phyloP scores from a whole-genome alignment of 306 rosid genomes.

The Quillaja saponaria region DNA sequence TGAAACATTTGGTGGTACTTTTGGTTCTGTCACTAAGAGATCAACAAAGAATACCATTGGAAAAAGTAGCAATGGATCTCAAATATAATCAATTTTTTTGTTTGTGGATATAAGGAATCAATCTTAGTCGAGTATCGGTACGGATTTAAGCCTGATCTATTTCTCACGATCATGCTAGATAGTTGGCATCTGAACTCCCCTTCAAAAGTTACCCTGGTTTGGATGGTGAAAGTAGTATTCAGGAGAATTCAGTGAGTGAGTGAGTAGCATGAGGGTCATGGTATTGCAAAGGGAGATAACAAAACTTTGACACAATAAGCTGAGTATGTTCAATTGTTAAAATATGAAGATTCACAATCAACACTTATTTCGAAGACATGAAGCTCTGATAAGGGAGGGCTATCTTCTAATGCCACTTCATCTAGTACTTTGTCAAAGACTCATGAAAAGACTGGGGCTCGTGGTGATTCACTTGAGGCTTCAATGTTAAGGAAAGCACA shows the following conservation, averaged over 20 bases:
- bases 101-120: constrained; percentile 53
- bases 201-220: constrained; percentile 44
- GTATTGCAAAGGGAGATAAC: constrained; percentile 49
- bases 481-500: constrained; percentile 44
- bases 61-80: constrained; percentile 53
- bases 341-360: constrained; percentile 55
- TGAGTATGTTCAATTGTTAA: constrained; percentile 50
- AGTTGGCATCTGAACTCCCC: constrained; percentile 62
- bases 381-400: constrained; percentile 46
- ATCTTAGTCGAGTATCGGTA: constrained; percentile 48
- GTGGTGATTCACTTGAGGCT: constrained; percentile 44
- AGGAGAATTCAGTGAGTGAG: constrained; percentile 36
- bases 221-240: constrained; percentile 64
- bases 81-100: constrained; percentile 47
- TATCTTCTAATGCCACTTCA: constrained; percentile 44
- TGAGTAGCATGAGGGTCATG: constrained; percentile 44
- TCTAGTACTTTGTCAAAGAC: constrained; percentile 42
- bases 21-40: constrained; percentile 39
- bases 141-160: constrained; percentile 56
- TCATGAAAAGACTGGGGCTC: constrained; percentile 47
- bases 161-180: constrained; percentile 65
- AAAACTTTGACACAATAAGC: constrained; percentile 53
- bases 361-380: constrained; percentile 45
- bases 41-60: constrained; percentile 49
- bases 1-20: constrained; percentile 70